Conservation (phyloP, 2,329 filamentous ascomycete genomes). For the Aureobasidium sp. region DNA sequence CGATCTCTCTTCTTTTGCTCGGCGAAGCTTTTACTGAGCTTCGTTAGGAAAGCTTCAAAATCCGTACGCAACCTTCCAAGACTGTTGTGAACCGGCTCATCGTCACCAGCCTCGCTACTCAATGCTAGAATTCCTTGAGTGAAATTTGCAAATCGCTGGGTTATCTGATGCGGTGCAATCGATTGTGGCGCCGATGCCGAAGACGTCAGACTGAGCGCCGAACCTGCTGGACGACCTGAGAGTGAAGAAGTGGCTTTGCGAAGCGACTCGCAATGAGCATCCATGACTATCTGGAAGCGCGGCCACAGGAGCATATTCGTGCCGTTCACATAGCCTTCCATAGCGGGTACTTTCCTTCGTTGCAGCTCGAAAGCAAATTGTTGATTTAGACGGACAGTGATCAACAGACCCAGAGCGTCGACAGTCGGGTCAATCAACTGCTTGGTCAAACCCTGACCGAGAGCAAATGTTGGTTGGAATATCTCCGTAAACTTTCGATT, state of each 20-base stretch:
- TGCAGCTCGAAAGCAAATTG: constrained; percentile 92
- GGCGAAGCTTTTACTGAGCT: constrained; percentile 63
- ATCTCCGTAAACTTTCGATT: constrained; percentile 79
- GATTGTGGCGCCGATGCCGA: constrained; percentile 54
- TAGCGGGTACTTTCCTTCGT: constrained; percentile 76
- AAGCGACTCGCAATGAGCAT: constrained; percentile 82
- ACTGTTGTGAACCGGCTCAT: constrained; percentile 82
- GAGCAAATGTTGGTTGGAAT: constrained; percentile 80
- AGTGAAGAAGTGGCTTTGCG: constrained; percentile 46
- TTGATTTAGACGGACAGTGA: constrained; percentile 91
- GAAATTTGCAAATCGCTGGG: constrained; percentile 92
- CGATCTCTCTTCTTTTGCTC: constrained; percentile 75
- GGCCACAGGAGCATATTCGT: constrained; percentile 97
- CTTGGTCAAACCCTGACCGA: constrained; percentile 70
- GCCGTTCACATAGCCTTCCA: constrained; percentile 86
- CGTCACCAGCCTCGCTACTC: constrained; percentile 84
- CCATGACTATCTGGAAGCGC: constrained; percentile 87
- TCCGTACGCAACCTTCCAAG: constrained; percentile 68
- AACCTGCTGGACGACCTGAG: constrained; percentile 39
- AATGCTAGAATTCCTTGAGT: constrained; percentile 75
- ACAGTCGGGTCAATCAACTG: constrained; percentile 66
- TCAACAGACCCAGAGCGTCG: constrained; percentile 76
- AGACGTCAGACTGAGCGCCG: constrained; percentile 47
- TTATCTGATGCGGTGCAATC: constrained; percentile 81
- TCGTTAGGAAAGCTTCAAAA: constrained; percentile 73